These are phyloP conservation scores for Chlorella vulgaris DNA, from an alignment of 139 green algal genomes.

Conservation along the genomic window DNA sequence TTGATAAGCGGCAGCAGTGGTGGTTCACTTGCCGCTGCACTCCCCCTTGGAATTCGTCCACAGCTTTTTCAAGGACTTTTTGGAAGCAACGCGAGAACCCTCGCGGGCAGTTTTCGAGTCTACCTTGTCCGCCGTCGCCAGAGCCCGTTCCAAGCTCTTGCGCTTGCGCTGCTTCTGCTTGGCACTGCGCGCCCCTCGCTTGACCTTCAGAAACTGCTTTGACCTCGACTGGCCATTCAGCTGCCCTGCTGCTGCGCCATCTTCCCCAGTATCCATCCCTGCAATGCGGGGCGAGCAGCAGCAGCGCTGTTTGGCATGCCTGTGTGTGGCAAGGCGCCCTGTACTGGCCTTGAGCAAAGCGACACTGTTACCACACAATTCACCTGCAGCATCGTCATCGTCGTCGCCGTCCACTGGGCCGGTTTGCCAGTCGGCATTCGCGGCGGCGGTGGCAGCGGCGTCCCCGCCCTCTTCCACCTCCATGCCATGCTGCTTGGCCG, in stretches of 20 bases:
- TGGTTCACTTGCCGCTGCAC: no score
- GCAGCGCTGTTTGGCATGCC: no score
- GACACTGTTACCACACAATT: no score
- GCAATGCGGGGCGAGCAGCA: not conserved
- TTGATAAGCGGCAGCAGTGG: not conserved
- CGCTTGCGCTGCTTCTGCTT: slow-evolving; percentile 40
- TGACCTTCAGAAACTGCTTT: not conserved
- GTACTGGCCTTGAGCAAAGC: no score
- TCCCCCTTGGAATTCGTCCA: slow-evolving; percentile 23
- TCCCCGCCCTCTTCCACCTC: not conserved
- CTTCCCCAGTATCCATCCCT: slow-evolving; percentile 32
- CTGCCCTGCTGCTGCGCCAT: not conserved
- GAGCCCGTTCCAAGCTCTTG: slow-evolving; percentile 32
- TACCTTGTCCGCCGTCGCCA: slow-evolving; percentile 21
- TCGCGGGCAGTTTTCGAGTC: slow-evolving; percentile 28
- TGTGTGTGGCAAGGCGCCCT: no score
- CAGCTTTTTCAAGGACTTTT: slow-evolving; percentile 35
- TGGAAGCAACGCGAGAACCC: not conserved
- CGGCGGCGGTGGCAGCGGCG: not conserved
- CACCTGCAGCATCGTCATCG: not conserved
- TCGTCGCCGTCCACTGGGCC: not conserved
- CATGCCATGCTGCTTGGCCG: slow-evolving; percentile 15
- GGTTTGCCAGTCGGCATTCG: not conserved
- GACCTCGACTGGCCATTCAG: no score
- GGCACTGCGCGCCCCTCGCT: slow-evolving; percentile 12